Percentiles rank a stretch among this genome's conserved stretches.
These are phyloP conservation scores for Elongisporangium anandrum DNA, from an alignment of 352 stramenopile genomes.

Conservation along the genomic window DNA sequence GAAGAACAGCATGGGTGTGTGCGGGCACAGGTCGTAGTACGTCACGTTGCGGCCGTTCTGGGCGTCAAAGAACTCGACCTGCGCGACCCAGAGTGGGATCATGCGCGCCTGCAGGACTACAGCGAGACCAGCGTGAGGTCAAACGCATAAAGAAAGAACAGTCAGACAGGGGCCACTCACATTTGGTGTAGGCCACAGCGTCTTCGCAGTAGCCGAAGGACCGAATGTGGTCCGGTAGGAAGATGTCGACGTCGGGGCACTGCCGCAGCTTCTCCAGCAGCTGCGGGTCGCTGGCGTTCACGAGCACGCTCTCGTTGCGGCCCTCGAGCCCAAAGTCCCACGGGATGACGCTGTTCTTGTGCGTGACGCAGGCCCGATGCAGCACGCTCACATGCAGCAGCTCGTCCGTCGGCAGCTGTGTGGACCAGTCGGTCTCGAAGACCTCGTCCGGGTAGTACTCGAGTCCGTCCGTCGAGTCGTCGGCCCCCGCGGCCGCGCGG, in stretches of 20 bases:
- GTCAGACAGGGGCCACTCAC: constrained; percentile 21
- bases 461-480: constrained; percentile 7
- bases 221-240: constrained; percentile 39
- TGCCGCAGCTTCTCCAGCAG: constrained; percentile 40
- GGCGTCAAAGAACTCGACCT: constrained; percentile 21
- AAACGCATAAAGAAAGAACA: constrained; percentile 5
- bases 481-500: constrained; percentile 7
- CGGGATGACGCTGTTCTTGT: constrained; percentile 33
- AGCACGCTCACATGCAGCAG: constrained; percentile 38
- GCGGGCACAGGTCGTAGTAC: constrained; percentile 51
- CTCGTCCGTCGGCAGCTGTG: constrained; percentile 19
- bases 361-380: constrained; percentile 27
- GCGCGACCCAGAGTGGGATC: constrained; percentile 35
- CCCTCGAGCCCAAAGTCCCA: constrained; percentile 18
- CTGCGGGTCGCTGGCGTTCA: constrained; percentile 28
- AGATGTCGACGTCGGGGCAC: constrained; percentile 65
- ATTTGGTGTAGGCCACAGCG: constrained; percentile 53
- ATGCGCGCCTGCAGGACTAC: constrained; percentile 38
- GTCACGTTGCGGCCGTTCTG: constrained; percentile 16
- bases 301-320: constrained; percentile 11
- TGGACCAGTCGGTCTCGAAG: constrained; percentile 26
- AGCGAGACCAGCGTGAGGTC: background rate
- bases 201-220: constrained; percentile 74
- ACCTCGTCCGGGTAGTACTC: constrained; percentile 24
- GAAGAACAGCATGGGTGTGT: constrained; percentile 46